Base-by-base conservation (phyloP, 768 basidiomycete genomes). In the Pisolithus sp. region DNA sequence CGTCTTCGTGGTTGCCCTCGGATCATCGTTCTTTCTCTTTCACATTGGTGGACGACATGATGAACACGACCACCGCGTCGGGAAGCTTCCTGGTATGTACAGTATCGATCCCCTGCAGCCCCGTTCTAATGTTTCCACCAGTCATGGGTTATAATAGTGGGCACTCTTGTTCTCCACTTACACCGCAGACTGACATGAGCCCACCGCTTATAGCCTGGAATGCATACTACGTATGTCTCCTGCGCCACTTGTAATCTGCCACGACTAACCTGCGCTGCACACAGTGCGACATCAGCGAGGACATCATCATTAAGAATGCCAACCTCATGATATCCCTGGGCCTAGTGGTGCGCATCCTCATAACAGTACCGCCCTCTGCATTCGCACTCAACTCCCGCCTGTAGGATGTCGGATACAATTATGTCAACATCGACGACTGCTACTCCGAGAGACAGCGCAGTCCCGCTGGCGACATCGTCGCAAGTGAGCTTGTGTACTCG, bases 81-180 rank as follows among this genome's bases (percentile, higher is more conserved):
- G 63, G 3, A 70, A 60, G 55, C 61, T 73, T 49, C 72, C 72
- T 40, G 68, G 71, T 71, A 57, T 53, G 66, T 39, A 46, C 39
- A 17, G 36, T 17, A 12, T 36, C 34, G 17, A 28, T 26, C 23
- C 7, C 12, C 4, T 20, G 18, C n/a, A 21, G 7, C 4, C 6
- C 4, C 30, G 8, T 28, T 53, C 41, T 60, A 37, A 58, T 30
- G 21, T 30, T 13, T 9, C 8, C 38, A 23, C 2, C 38, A 83
- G 81, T 77, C 18, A 70, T 84, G 71, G 83, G 82, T 3, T 85
- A 80, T 57, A 85, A 85, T 56, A 83, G 81, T 83, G 45, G 61
- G 79, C 57, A 20, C 47, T 49, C 38, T 17, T 40, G 2, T 17
- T 9, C 30, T 5, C 26, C 6, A 26, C 7, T 15, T 23, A 6